Conservation (phyloP, 768 basidiomycete genomes). For the Auriculariales sp. region DNA sequence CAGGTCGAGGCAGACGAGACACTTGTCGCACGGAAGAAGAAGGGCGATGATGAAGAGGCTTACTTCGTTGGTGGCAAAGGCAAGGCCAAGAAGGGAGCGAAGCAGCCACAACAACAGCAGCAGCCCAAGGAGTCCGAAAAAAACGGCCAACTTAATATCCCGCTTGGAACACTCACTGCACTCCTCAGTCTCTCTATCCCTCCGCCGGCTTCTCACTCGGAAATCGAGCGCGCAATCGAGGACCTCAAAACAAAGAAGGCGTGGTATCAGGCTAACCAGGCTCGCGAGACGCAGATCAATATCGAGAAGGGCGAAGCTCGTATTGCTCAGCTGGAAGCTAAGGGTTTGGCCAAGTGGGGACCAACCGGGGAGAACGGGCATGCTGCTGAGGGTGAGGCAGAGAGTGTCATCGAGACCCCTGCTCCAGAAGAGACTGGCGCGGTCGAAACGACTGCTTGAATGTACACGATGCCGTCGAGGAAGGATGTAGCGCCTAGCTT, state of each 20-base stretch:
- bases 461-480: too few relatives aligned
- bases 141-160: conserved; percentile 49
- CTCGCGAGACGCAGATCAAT: conserved; percentile 61
- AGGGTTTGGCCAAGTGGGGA: conserved; percentile 7
- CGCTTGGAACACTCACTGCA: conserved; percentile 75
- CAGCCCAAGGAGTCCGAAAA: conserved; percentile 16
- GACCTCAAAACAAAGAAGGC: conserved; percentile 88
- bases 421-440: conserved; percentile 4
- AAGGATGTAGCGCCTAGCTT: too few relatives aligned
- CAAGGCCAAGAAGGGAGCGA: conserved; percentile 52
- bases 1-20: conserved; percentile 68
- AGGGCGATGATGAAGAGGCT: conserved; percentile 69
- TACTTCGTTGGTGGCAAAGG: conserved; percentile 56
- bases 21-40: conserved; percentile 75
- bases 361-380: not conserved
- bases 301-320: conserved; percentile 66
- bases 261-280: conserved; percentile 91
- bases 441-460: not conserved
- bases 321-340: conserved; percentile 39
- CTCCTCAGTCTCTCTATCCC: conserved; percentile 81
- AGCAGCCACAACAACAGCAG: conserved; percentile 28
- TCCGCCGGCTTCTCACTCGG: conserved; percentile 61
- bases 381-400: conserved; percentile 17
- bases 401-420: conserved; percentile 16
- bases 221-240: conserved; percentile 73